phyloP scores from a whole-genome alignment of 1,284 basidiomycete genomes.

The Cryptococcus sp. region DNA sequence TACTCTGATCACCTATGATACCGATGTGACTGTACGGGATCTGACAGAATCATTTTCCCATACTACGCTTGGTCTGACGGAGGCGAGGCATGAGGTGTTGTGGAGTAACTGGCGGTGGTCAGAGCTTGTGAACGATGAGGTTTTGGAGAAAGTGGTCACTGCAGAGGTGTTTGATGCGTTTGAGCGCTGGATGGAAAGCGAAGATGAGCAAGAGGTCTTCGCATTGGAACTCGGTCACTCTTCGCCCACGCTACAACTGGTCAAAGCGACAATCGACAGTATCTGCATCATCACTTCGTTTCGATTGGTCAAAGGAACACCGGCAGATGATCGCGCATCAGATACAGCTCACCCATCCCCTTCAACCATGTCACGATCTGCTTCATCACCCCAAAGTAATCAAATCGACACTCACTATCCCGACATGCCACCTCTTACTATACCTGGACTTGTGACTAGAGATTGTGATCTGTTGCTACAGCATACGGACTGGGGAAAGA shows the following conservation, averaged over 20 bases:
- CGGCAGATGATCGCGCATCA: no score
- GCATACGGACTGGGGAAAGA: conserved; percentile 38
- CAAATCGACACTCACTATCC: no score
- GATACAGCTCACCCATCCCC: neutral
- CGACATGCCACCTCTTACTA: no score
- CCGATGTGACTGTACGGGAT: neutral
- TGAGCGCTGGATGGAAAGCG: neutral
- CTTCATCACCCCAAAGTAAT: no score
- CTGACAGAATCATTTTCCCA: neutral
- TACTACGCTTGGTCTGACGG: neutral
- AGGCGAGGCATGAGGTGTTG: neutral
- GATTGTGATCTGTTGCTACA: conserved; percentile 32
- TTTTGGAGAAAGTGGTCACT: neutral
- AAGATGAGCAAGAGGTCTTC: neutral
- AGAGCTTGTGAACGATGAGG: neutral
- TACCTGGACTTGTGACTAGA: neutral
- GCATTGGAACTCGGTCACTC: neutral
- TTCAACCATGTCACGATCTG: neutral
- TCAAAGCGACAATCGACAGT: neutral
- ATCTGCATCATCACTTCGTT: neutral
- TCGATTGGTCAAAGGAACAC: no score
- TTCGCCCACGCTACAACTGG: neutral
- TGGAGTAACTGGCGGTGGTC: neutral
- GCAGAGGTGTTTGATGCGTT: neutral
- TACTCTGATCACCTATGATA: neutral